Conservation (phyloP, 495 filamentous ascomycete genomes). For the Podospora sp. region DNA sequence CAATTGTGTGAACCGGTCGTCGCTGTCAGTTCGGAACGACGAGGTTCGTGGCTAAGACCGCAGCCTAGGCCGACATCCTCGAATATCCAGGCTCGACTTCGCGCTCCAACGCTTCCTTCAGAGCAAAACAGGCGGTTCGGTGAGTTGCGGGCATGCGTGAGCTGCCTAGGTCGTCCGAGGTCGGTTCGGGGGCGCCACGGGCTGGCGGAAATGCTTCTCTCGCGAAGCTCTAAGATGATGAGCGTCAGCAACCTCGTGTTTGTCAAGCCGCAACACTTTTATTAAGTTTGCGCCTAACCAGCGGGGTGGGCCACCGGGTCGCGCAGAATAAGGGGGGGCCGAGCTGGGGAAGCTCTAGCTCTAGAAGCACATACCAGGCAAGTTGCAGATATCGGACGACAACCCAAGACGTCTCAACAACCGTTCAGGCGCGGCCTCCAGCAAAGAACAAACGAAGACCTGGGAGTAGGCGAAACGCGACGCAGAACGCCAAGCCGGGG, state of each 20-base stretch:
- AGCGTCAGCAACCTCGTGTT: background rate
- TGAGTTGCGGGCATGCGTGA: background rate
- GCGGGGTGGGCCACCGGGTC: constrained; percentile 3
- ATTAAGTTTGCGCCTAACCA: constrained; percentile 2
- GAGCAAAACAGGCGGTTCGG: background rate
- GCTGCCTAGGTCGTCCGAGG: background rate
- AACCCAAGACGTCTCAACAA: background rate
- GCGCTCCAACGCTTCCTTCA: background rate
- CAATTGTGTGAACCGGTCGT: background rate
- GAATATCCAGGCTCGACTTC: background rate
- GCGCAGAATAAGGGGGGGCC: background rate
- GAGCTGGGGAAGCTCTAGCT: background rate
- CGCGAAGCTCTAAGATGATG: background rate
- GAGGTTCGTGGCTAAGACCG: background rate
- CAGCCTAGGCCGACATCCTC: constrained; percentile 17
- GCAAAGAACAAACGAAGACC: background rate
- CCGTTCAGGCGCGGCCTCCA: background rate
- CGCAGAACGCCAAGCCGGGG: constrained; percentile 9
- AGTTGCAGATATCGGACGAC: background rate
- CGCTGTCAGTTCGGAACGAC: background rate
- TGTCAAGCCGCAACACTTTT: background rate
- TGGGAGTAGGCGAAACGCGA: background rate
- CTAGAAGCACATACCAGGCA: background rate
- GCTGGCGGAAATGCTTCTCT: background rate
- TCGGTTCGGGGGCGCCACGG: background rate